phyloP scores from a whole-genome alignment of 2,329 filamentous ascomycete genomes.

The Clathrospora elynae region DNA sequence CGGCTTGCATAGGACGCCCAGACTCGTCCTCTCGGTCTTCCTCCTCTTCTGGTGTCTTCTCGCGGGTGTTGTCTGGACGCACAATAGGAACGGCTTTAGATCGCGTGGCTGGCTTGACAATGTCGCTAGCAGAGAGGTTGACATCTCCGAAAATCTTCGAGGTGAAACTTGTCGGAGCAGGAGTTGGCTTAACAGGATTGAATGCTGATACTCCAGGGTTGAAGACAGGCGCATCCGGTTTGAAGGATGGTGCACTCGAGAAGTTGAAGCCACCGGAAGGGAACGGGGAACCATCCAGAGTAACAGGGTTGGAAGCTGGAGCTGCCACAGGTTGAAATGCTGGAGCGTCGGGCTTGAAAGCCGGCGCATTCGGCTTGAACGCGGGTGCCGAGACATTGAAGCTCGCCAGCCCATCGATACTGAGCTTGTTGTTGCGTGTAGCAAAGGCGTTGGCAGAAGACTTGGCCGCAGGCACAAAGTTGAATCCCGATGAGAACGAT shows the following conservation, averaged over 20 bases:
- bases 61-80: slow-evolving; percentile 57
- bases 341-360: slow-evolving; percentile 73
- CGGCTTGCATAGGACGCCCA: slow-evolving; percentile 65
- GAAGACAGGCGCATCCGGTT: slow-evolving; percentile 76
- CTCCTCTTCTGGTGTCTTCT: slow-evolving; percentile 52
- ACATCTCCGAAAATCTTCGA: slow-evolving; percentile 47
- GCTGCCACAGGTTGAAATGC: slow-evolving; percentile 39
- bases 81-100: slow-evolving; percentile 86
- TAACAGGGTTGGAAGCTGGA: slow-evolving; percentile 21
- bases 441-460: slow-evolving; percentile 56
- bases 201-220: slow-evolving; percentile 48
- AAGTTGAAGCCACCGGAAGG: slow-evolving; percentile 31
- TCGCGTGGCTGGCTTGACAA: slow-evolving; percentile 69
- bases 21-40: slow-evolving; percentile 60
- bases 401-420: slow-evolving; percentile 43
- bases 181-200: slow-evolving; percentile 26
- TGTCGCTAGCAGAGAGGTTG: slow-evolving; percentile 64
- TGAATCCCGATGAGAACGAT: slow-evolving; percentile 49
- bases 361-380: slow-evolving; percentile 78
- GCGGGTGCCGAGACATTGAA: slow-evolving; percentile 73
- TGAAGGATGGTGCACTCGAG: slow-evolving; percentile 31
- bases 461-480: slow-evolving; percentile 49
- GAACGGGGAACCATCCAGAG: slow-evolving; percentile 18
- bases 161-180: slow-evolving; percentile 36
- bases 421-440: slow-evolving; percentile 51